phyloP scores from a whole-genome alignment of 108 stramenopile genomes.

The Pseudonitzschia multistriata region DNA sequence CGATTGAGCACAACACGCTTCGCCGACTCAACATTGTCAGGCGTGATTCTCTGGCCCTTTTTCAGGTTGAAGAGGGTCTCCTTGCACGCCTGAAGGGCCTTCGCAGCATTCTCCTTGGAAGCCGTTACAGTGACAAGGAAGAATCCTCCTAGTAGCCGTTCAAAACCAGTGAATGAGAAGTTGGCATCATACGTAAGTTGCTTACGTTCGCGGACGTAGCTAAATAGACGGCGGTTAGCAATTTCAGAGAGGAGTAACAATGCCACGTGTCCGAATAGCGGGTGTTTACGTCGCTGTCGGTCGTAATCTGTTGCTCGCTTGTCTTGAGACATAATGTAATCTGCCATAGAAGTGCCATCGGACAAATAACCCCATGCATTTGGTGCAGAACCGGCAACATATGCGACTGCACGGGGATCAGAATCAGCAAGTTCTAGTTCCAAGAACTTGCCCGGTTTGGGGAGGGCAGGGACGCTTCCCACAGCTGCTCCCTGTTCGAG shows the following conservation, averaged over 20 bases:
- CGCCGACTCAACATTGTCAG: constrained; percentile 93
- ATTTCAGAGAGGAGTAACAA: constrained; percentile 86
- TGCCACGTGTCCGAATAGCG: constrained; percentile 86
- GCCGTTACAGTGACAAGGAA: constrained; percentile 95
- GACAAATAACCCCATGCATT: constrained; percentile 90
- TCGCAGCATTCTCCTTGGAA: constrained; percentile 92
- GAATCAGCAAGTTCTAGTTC: constrained; percentile 92
- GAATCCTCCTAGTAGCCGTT: constrained; percentile 92
- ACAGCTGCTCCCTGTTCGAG: constrained; percentile 23
- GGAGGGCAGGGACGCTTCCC: constrained; percentile 59
- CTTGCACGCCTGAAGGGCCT: constrained; percentile 91
- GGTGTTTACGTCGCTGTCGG: constrained; percentile 79
- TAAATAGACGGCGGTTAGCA: constrained; percentile 90
- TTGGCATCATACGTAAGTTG: constrained; percentile 97
- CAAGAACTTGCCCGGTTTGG: constrained; percentile 67
- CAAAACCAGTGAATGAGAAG: constrained; percentile 90
- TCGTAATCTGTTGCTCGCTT: constrained; percentile 78
- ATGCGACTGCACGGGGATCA: constrained; percentile 94
- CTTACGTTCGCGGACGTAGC: constrained; percentile 91
- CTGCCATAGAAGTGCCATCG: constrained; percentile 78
- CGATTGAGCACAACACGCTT: constrained; percentile 93
- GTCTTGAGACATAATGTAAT: constrained; percentile 58
- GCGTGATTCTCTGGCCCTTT: constrained; percentile 68
- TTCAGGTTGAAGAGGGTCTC: constrained; percentile 83
- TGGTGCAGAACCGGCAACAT: constrained; percentile 92